A percentile compares a stretch with the other conserved stretches of the same genome.
Evolutionary conservation across 768 basidiomycete genomes (phyloP).

Genomic region (Dictyophora rubrovolvata): DNA sequence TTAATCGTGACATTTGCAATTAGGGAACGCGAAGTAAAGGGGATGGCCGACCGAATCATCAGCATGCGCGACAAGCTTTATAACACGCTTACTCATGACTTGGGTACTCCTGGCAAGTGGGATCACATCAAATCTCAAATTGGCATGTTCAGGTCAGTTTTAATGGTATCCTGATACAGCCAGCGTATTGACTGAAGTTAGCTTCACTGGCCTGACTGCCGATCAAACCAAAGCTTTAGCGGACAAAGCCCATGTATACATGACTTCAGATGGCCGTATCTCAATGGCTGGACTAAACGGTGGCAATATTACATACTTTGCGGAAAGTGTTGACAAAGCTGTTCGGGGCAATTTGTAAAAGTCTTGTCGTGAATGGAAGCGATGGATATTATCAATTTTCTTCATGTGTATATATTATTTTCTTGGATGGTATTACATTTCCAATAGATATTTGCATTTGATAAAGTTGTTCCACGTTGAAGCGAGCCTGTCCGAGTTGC

Average conservation of each 20-base stretch:
- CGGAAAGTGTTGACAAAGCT: constrained; percentile 72
- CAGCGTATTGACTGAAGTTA: constrained; percentile 17
- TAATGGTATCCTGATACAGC: neutral
- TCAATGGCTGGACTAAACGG: constrained; percentile 89
- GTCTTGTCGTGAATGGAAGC: too few species aligned
- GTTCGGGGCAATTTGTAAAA: constrained; percentile 65
- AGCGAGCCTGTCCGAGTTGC: neutral
- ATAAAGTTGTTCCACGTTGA: too few species aligned
- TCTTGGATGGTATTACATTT: neutral
- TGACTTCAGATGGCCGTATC: constrained; percentile 90
- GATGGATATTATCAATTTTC: neutral
- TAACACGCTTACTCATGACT: constrained; percentile 59
- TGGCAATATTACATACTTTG: constrained; percentile 82
- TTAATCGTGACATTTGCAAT: neutral
- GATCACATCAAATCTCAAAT: constrained; percentile 91
- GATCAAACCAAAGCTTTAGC: constrained; percentile 75
- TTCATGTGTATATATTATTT: neutral
- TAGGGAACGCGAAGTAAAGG: constrained; percentile 79
- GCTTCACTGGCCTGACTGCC: constrained; percentile 79
- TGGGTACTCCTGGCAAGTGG: constrained; percentile 93
- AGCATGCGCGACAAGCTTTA: constrained; percentile 83
- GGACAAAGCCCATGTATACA: constrained; percentile 83
- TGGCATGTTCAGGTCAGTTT: constrained; percentile 88
- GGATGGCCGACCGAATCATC: constrained; percentile 93
- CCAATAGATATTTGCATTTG: neutral